phyloP scores from a whole-genome alignment of 176 grass and related monocot genomes.

The Lolium multiflorum region DNA sequence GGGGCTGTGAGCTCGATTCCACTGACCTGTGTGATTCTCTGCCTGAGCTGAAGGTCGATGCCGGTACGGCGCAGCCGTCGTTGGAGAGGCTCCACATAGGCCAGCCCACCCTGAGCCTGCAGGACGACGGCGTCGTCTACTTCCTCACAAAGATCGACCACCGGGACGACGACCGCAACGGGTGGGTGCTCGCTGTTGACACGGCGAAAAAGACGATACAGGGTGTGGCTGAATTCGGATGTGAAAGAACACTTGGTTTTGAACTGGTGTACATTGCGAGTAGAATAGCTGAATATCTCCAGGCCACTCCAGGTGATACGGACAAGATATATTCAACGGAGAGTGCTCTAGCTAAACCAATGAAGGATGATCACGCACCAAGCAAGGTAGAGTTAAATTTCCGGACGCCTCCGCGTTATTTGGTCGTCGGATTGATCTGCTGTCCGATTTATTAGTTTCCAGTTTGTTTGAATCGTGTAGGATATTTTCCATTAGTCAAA shows the following conservation, averaged over 20 bases:
- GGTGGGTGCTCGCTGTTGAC: not conserved
- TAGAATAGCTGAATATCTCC: not conserved
- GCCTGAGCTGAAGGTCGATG: not conserved
- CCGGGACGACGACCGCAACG: not conserved
- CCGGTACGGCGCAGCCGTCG: not conserved
- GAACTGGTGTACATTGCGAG: not conserved
- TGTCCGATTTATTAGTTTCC: not conserved
- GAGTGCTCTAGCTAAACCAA: not conserved
- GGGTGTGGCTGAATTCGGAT: not conserved
- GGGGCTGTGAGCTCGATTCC: not conserved
- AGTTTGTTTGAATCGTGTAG: not conserved
- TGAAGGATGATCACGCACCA: too few species aligned
- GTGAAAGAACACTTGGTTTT: not conserved
- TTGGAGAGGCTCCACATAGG: not conserved
- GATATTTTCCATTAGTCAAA: too few species aligned
- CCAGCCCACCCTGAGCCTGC: not conserved
- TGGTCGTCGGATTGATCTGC: too few species aligned
- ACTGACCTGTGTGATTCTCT: not conserved
- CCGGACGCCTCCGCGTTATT: too few species aligned
- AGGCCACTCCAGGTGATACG: not conserved
- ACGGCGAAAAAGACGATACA: not conserved
- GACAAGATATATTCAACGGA: not conserved
- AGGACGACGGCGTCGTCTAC: not conserved
- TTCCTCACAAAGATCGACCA: not conserved
- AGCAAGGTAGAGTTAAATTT: too few species aligned